Conservation (phyloP, 768 basidiomycete species). For the Lactarius akahatsu region DNA sequence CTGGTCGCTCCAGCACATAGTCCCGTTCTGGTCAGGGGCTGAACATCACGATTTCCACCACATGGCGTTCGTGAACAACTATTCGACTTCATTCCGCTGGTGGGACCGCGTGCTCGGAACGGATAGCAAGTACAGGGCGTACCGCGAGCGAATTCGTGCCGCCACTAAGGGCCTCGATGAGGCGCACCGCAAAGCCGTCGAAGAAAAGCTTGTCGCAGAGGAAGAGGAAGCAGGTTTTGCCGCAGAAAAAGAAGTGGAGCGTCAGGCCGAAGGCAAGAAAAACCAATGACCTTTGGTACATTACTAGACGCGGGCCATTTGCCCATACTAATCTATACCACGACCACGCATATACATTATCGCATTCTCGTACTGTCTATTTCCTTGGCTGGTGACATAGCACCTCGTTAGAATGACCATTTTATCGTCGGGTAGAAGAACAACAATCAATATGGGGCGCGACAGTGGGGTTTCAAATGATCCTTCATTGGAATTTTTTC, state of each 20-base stretch:
- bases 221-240: constrained; percentile 70
- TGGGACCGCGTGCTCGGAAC: constrained; percentile 89
- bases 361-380: constrained; percentile 8
- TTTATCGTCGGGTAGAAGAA: not conserved
- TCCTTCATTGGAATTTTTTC: not conserved
- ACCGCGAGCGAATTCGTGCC: constrained; percentile 63
- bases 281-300: constrained; percentile 11
- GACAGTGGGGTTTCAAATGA: not conserved
- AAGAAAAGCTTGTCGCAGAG: constrained; percentile 63
- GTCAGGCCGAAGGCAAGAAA: constrained; percentile 30
- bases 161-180: constrained; percentile 46
- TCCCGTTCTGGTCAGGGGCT: constrained; percentile 97
- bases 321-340: not conserved
- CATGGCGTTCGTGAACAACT: constrained; percentile 94
- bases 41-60: constrained; percentile 99
- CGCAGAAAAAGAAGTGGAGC: constrained; percentile 56
- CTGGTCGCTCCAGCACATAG: constrained; percentile 88
- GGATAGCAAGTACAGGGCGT: constrained; percentile 83
- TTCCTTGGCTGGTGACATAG: not conserved
- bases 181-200: constrained; percentile 53
- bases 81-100: constrained; percentile 91
- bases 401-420: not conserved
- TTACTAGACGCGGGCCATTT: not conserved
- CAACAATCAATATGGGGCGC: not conserved
- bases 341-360: constrained; percentile 8